Evolutionary conservation across 495 filamentous ascomycete species (phyloP).

Genomic region (Talaromyces ruber): DNA sequence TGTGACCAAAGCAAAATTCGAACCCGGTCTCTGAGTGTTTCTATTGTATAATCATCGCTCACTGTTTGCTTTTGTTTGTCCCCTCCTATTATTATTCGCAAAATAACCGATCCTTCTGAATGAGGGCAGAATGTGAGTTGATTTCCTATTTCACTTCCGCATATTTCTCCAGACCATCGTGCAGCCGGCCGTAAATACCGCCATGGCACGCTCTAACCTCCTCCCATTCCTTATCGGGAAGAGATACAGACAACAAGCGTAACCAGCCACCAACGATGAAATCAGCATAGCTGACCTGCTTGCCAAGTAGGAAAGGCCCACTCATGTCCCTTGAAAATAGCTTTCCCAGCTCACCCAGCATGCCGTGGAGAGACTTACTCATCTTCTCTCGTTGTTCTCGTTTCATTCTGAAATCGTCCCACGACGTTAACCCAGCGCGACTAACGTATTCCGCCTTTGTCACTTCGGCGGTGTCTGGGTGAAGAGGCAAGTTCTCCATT

Average conservation of each 20-base stretch:
- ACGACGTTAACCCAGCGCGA: neutral
- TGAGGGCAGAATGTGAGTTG: neutral
- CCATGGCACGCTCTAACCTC: neutral
- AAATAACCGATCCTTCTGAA: too few species aligned
- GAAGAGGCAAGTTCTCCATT: neutral
- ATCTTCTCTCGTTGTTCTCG: neutral
- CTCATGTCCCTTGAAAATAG: neutral
- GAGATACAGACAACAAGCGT: neutral
- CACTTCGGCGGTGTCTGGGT: neutral
- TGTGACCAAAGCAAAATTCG: too few species aligned
- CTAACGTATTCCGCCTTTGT: neutral
- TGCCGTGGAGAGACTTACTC: neutral
- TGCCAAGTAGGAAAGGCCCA: neutral
- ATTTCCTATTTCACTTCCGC: neutral
- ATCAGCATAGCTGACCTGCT: neutral
- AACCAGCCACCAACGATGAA: neutral
- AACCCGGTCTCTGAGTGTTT: too few species aligned
- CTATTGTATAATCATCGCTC: too few species aligned
- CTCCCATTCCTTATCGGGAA: neutral
- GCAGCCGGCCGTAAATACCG: neutral
- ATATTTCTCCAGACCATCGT: neutral
- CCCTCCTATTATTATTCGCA: too few species aligned
- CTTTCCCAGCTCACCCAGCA: neutral
- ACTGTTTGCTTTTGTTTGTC: too few species aligned
- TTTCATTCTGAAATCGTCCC: neutral